Conservation (phyloP, 306 rosid genomes). For the Sicyos edulis region DNA sequence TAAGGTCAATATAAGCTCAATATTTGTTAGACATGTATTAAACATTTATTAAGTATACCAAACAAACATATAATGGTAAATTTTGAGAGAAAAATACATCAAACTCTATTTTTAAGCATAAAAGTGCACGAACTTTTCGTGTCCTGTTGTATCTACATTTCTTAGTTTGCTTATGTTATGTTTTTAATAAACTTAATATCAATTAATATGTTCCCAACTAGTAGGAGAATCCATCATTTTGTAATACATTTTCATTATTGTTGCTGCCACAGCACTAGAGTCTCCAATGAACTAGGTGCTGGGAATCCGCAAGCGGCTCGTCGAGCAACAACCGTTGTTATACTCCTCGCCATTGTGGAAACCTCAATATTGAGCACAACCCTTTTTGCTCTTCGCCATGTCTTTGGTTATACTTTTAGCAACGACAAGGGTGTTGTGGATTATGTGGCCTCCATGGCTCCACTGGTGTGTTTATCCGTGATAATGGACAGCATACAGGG, state of each 20-base stretch:
- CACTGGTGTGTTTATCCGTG: conserved; percentile 45
- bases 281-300: conserved; percentile 74
- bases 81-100: no score
- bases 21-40: no score
- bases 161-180: no score
- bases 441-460: conserved; percentile 57
- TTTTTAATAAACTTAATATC: no score
- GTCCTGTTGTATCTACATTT: no score
- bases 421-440: conserved; percentile 56
- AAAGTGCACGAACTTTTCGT: no score
- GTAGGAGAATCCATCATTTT: neutral
- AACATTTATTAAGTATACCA: no score
- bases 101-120: no score
- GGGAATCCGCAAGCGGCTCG: conserved; percentile 50
- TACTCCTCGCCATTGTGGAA: conserved; percentile 37
- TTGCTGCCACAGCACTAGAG: conserved; percentile 43
- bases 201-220: neutral
- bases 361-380: conserved; percentile 29
- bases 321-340: conserved; percentile 34
- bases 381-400: conserved; percentile 39
- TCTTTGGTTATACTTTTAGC: conserved; percentile 58
- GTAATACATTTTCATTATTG: neutral
- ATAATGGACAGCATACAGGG: conserved; percentile 56
- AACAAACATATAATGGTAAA: no score
- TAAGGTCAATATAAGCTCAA: no score